These are phyloP conservation scores for Mycosphaerella arachidis DNA, from an alignment of 2,329 filamentous ascomycete genomes.

Conservation along the genomic window DNA sequence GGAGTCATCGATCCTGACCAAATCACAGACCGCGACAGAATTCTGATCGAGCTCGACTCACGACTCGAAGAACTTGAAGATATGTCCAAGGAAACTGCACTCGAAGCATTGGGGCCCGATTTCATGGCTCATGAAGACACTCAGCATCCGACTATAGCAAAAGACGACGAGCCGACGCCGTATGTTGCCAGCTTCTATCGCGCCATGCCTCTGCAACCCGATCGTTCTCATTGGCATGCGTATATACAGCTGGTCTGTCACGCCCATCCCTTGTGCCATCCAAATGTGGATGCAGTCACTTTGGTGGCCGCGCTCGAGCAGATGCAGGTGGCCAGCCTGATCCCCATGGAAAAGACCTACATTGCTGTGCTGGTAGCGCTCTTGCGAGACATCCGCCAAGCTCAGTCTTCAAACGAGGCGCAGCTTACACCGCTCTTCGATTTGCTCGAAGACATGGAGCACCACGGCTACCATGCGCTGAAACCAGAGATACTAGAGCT, in stretches of 20 bases:
- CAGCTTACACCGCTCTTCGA: background rate
- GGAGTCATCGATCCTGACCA: background rate
- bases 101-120: background rate
- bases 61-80: background rate
- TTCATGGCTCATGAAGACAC: background rate
- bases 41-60: background rate
- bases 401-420: background rate
- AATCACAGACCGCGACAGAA: background rate
- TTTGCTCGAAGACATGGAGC: slow-evolving; percentile 6
- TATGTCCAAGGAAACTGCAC: background rate
- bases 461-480: background rate
- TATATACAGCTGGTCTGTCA: background rate
- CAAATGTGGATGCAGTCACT: background rate
- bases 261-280: background rate
- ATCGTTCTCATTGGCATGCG: background rate
- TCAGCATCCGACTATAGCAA: background rate
- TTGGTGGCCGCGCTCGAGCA: background rate
- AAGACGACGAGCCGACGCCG: background rate
- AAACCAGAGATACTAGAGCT: slow-evolving; percentile 2
- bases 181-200: background rate
- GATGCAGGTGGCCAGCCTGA: background rate
- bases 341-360: background rate
- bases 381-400: background rate
- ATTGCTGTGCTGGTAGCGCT: background rate
- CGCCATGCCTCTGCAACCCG: background rate